Conservation (phyloP, 305 asterid genomes). For the Rubia occidens region DNA sequence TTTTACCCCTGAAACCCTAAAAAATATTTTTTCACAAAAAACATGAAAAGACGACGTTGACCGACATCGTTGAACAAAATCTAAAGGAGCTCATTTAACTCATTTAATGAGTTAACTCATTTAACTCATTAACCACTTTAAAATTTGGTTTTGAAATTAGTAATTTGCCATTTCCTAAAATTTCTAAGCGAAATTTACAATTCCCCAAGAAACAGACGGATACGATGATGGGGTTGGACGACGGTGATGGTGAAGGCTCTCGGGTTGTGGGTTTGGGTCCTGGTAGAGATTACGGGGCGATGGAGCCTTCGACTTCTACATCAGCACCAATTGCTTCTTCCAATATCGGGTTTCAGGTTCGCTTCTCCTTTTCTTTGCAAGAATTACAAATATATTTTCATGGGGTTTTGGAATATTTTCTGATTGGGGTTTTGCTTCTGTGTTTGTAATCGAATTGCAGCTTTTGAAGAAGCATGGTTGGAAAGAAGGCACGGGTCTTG, state of each 20-base stretch:
- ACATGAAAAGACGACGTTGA: too few species aligned
- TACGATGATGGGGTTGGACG: not conserved
- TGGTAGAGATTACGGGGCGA: slow-evolving; percentile 3
- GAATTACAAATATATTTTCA: not conserved
- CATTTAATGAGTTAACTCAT: too few species aligned
- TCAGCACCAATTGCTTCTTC: slow-evolving; percentile 66
- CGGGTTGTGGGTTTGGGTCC: slow-evolving; percentile 11
- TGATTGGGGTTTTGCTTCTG: not conserved
- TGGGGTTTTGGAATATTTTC: not conserved
- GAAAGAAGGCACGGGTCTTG: slow-evolving; percentile 96
- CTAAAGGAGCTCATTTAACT: too few species aligned
- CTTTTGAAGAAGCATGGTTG: slow-evolving; percentile 91
- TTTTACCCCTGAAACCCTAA: too few species aligned
- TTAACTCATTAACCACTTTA: too few species aligned
- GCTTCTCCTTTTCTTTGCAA: not conserved
- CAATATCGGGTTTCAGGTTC: slow-evolving; percentile 77
- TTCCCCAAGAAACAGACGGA: not conserved
- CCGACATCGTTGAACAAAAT: too few species aligned
- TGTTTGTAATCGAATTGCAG: slow-evolving; percentile 26
- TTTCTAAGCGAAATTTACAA: too few species aligned
- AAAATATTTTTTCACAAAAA: too few species aligned
- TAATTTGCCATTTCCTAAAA: too few species aligned
- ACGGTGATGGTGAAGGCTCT: slow-evolving; percentile 7
- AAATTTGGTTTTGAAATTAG: too few species aligned
- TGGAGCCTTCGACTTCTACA: slow-evolving; percentile 26